Percentiles rank a stretch among this genome's conserved stretches.
phyloP scores from a whole-genome alignment of 495 filamentous ascomycete species.

The Aspergillus campestris region DNA sequence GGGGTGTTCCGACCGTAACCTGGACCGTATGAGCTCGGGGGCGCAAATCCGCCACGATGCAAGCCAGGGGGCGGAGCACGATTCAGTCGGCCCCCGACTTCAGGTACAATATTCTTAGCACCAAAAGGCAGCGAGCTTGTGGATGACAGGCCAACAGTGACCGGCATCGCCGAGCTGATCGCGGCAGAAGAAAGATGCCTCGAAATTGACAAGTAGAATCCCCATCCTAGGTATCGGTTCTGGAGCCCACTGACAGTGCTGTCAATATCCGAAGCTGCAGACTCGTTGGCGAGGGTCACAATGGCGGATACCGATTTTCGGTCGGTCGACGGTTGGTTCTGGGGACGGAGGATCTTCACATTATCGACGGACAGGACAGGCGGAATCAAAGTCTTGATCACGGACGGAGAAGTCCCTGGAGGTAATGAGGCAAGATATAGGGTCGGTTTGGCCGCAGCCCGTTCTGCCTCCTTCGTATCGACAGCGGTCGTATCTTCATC shows the following conservation, averaged over 20 bases:
- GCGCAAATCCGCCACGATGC: slow-evolving; percentile 69
- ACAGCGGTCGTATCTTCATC: slow-evolving; percentile 37
- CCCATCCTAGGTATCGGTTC: slow-evolving; percentile 79
- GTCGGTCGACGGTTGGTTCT: slow-evolving; percentile 51
- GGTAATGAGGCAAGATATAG: slow-evolving; percentile 60
- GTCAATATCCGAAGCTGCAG: slow-evolving; percentile 79
- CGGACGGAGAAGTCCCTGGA: slow-evolving; percentile 58
- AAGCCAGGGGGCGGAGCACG: slow-evolving; percentile 53
- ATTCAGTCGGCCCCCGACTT: slow-evolving; percentile 30
- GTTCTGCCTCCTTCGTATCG: slow-evolving; percentile 52
- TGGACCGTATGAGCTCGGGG: slow-evolving; percentile 60
- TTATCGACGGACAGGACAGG: slow-evolving; percentile 62
- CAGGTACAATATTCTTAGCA: slow-evolving; percentile 58
- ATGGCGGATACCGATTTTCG: slow-evolving; percentile 76
- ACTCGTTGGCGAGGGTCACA: slow-evolving; percentile 76
- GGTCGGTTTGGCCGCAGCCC: slow-evolving; percentile 76
- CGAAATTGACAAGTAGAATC: slow-evolving; percentile 73
- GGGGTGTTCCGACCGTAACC: slow-evolving; percentile 28
- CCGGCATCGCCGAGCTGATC: slow-evolving; percentile 45
- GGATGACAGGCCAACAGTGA: slow-evolving; percentile 41
- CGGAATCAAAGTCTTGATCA: slow-evolving; percentile 67
- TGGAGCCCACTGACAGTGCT: slow-evolving; percentile 67
- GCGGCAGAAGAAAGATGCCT: slow-evolving; percentile 80
- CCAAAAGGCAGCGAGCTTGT: slow-evolving; percentile 68
- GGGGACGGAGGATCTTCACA: slow-evolving; percentile 62